A percentile compares a stretch with the other conserved stretches of the same genome.
Evolutionary conservation across 2,329 filamentous ascomycete species (phyloP).

Genomic region (Alternaria postmessia): DNA sequence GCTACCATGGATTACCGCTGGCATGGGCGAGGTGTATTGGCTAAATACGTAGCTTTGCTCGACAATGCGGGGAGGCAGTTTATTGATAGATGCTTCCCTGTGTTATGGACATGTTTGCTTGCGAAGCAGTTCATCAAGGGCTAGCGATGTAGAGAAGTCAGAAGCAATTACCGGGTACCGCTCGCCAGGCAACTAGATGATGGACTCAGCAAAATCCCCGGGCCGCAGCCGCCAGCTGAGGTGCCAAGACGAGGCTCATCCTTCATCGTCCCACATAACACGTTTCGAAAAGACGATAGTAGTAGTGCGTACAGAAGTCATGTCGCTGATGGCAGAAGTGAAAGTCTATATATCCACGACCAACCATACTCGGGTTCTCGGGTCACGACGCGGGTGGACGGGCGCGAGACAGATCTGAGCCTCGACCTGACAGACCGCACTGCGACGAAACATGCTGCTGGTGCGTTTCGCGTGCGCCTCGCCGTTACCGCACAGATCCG

Average conservation of each 20-base stretch:
- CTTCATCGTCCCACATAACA: neutral
- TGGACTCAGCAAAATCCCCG: constrained; percentile 5
- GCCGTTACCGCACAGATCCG: constrained; percentile 15
- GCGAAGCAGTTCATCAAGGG: neutral
- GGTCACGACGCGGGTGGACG: constrained; percentile 7
- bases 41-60: constrained; percentile 16
- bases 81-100: constrained; percentile 15
- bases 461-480: constrained; percentile 28
- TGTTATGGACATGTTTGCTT: constrained; percentile 8
- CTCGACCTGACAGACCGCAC: constrained; percentile 6
- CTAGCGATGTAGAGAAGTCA: neutral
- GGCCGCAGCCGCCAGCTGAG: constrained; percentile 1
- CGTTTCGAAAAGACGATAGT: neutral
- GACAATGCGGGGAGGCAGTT: constrained; percentile 2
- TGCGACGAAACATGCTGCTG: constrained; percentile 18
- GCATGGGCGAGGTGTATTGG: constrained; percentile 16
- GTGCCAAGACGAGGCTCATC: constrained; percentile 24
- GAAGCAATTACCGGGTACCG: constrained; percentile 5
- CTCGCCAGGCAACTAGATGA: neutral
- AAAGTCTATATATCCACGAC: neutral
- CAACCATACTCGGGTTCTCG: constrained; percentile 1
- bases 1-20: constrained; percentile 15
- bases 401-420: constrained; percentile 14
- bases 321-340: neutral
- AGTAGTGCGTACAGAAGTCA: neutral